Conservation (phyloP, 176 grass and related monocot species). For the Carex parvula region DNA sequence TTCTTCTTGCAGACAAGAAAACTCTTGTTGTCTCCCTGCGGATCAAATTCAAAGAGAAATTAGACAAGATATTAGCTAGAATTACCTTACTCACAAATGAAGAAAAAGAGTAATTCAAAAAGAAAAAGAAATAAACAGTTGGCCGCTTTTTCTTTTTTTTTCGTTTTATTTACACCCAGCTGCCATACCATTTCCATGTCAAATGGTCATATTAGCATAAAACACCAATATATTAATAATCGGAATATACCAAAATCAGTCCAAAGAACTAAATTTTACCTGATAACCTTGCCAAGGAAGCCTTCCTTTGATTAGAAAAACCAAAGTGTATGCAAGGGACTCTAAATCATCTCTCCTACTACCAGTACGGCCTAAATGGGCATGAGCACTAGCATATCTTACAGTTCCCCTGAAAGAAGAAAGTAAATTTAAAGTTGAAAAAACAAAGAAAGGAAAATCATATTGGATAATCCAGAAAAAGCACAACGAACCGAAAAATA, state of each 20-base stretch:
- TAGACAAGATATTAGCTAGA: not conserved
- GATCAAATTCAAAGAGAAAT: slow-evolving; percentile 28
- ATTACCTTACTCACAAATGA: not conserved
- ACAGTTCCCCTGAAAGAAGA: slow-evolving; percentile 64
- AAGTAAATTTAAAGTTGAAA: slow-evolving; percentile 29
- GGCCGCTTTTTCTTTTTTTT: not conserved
- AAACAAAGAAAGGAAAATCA: slow-evolving; percentile 32
- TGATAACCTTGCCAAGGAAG: slow-evolving; percentile 93
- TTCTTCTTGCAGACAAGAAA: slow-evolving; percentile 97
- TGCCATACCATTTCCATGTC: not conserved
- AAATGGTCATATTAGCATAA: not conserved
- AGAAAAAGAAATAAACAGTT: not conserved
- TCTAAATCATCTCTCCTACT: slow-evolving; percentile 93
- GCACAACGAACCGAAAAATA: slow-evolving; percentile 62
- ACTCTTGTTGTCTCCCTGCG: slow-evolving; percentile 82
- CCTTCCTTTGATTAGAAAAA: slow-evolving; percentile 82
- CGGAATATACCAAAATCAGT: slow-evolving; percentile 18
- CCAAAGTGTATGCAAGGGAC: slow-evolving; percentile 83
- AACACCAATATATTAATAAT: not conserved
- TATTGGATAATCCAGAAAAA: not conserved
- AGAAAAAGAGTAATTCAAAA: not conserved
- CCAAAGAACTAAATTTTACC: slow-evolving; percentile 38
- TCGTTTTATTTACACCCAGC: not conserved
- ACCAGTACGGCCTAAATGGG: slow-evolving; percentile 77
- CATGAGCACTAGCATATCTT: slow-evolving; percentile 91